Evolutionary conservation across 371 early-diverging fungal genomes (phyloP).

Genomic region (Rhizopus arrhizus): DNA sequence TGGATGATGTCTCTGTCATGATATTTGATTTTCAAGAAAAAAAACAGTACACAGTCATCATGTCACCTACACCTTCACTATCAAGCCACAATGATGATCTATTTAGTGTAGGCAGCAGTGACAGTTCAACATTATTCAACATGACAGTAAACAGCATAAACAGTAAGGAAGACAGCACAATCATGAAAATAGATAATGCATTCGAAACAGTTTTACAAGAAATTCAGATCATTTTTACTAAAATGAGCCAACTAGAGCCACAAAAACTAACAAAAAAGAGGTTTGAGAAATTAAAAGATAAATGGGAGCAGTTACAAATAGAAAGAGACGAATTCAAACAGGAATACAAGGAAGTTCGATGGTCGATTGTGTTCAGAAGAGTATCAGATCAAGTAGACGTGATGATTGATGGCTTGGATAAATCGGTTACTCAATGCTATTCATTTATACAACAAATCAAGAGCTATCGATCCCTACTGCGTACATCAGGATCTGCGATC

Average conservation of each 20-base stretch:
- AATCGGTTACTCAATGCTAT: conserved; percentile 57
- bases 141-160: background rate
- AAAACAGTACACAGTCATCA: conserved; percentile 29
- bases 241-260: conserved; percentile 39
- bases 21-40: conserved; percentile 53
- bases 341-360: conserved; percentile 65
- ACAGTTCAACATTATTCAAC: background rate
- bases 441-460: conserved; percentile 49
- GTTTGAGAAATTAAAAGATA: conserved; percentile 40
- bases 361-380: conserved; percentile 63
- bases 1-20: conserved; percentile 44
- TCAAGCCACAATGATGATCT: conserved; percentile 9
- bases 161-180: conserved; percentile 27
- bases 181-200: conserved; percentile 51
- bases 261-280: conserved; percentile 36
- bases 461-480: conserved; percentile 34
- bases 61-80: conserved; percentile 24
- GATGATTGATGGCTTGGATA: conserved; percentile 65
- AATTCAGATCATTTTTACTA: conserved; percentile 55
- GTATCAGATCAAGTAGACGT: conserved; percentile 62
- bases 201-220: conserved; percentile 55
- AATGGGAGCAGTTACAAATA: conserved; percentile 50
- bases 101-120: conserved; percentile 2
- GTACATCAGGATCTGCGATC: conserved; percentile 32
- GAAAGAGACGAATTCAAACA: conserved; percentile 58